Conservation (phyloP, 192 early-diverging fungal species). For the Umbelopsis sp. region DNA sequence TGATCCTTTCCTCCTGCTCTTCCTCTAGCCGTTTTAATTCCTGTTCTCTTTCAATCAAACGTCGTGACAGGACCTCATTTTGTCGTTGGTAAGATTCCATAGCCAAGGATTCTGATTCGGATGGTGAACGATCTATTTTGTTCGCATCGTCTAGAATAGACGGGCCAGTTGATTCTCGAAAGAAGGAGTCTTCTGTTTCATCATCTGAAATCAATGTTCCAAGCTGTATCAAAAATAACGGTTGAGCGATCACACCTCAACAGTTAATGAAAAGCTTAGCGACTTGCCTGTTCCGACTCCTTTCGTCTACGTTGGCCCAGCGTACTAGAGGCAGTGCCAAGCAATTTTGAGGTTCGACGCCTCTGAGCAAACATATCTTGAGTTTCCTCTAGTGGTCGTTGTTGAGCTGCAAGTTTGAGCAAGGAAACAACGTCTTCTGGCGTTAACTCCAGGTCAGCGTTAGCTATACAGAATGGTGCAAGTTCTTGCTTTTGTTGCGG, state of each 20-base stretch:
- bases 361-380: constrained; percentile 10
- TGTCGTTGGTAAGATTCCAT: background rate
- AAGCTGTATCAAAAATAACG: background rate
- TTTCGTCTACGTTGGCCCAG: constrained; percentile 9
- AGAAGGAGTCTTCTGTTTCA: background rate
- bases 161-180: background rate
- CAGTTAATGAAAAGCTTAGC: background rate
- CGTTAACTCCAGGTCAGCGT: constrained; percentile 8
- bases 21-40: background rate
- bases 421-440: constrained; percentile 16
- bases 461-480: constrained; percentile 10
- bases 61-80: background rate
- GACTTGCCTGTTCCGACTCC: background rate
- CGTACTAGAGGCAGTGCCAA: background rate
- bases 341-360: background rate
- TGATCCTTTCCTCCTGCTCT: constrained; percentile 10
- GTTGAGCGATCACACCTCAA: too few species aligned
- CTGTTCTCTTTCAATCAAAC: constrained; percentile 6
- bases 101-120: background rate
- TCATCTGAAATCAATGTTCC: constrained; percentile 8
- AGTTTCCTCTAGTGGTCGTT: constrained; percentile 2
- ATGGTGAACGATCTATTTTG: background rate
- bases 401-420: constrained; percentile 12
- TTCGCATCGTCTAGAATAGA: background rate
- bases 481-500: constrained; percentile 5